Conservation (phyloP, 2,329 filamentous ascomycete genomes). For the Aspergillus transmontanensis region DNA sequence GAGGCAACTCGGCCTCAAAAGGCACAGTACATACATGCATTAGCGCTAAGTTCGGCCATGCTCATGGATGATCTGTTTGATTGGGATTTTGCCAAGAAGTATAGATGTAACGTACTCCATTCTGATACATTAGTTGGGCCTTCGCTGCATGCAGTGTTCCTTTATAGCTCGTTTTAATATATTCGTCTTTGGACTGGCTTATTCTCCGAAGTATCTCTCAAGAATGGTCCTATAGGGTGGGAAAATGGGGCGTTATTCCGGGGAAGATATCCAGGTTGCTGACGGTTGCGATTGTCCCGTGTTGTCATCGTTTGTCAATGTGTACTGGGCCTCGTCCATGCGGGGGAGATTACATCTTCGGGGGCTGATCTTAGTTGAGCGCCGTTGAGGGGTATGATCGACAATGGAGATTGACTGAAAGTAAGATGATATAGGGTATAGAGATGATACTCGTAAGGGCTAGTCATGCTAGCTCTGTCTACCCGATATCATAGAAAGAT, state of each 20-base stretch:
- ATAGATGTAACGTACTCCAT: background rate
- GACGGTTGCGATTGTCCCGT: background rate
- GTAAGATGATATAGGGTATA: background rate
- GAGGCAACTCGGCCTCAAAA: background rate
- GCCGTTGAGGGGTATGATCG: background rate
- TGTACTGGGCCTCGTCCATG: background rate
- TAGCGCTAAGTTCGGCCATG: background rate
- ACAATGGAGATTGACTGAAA: background rate
- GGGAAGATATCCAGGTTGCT: background rate
- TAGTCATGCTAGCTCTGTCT: background rate
- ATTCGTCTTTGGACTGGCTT: background rate
- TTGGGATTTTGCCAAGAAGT: background rate
- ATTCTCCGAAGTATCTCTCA: background rate
- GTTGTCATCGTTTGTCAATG: background rate
- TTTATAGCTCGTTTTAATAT: background rate
- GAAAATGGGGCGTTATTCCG: background rate
- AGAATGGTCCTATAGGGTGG: background rate
- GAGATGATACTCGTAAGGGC: background rate
- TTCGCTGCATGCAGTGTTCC: background rate
- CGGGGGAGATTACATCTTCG: background rate
- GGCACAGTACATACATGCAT: background rate
- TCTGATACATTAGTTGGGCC: background rate
- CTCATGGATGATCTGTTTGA: background rate
- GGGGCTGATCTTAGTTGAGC: background rate
- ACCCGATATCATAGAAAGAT: background rate